Conservation (phyloP, 140 eudicot species). For the Cichorium intybus region DNA sequence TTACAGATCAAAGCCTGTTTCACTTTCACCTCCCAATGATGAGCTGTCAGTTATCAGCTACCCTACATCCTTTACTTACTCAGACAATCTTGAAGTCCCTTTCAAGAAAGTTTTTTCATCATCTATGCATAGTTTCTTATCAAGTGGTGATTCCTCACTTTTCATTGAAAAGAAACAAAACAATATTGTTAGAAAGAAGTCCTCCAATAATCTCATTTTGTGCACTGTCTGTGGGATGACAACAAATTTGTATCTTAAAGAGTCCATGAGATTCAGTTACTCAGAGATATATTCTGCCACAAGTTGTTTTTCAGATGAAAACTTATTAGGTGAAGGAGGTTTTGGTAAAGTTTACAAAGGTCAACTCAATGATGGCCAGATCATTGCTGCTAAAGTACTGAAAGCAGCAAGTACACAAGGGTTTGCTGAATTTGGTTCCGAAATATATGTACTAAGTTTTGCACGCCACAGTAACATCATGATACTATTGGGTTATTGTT, state of each 20-base stretch:
- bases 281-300: slow-evolving; percentile 72
- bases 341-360: slow-evolving; percentile 83
- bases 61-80: slow-evolving; percentile 31
- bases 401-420: slow-evolving; percentile 78
- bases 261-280: slow-evolving; percentile 59
- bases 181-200: slow-evolving; percentile 27
- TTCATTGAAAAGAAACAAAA: slow-evolving; percentile 20
- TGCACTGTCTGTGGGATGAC: slow-evolving; percentile 64
- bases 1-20: slow-evolving; percentile 58
- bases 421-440: slow-evolving; percentile 67
- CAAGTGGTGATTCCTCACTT: slow-evolving; percentile 29
- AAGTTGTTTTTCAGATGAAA: slow-evolving; percentile 49
- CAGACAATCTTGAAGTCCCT: slow-evolving; percentile 44
- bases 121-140: slow-evolving; percentile 14
- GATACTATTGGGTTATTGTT: slow-evolving; percentile 78
- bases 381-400: slow-evolving; percentile 70
- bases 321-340: slow-evolving; percentile 85
- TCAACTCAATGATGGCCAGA: slow-evolving; percentile 63
- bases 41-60: slow-evolving; percentile 34
- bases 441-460: slow-evolving; percentile 63
- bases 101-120: slow-evolving; percentile 31
- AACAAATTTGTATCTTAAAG: slow-evolving; percentile 55
- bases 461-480: slow-evolving; percentile 83
- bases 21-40: slow-evolving; percentile 28
- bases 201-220: slow-evolving; percentile 53